phyloP scores from a whole-genome alignment of 2,329 filamentous ascomycete genomes.

The Monosporascus sp. region DNA sequence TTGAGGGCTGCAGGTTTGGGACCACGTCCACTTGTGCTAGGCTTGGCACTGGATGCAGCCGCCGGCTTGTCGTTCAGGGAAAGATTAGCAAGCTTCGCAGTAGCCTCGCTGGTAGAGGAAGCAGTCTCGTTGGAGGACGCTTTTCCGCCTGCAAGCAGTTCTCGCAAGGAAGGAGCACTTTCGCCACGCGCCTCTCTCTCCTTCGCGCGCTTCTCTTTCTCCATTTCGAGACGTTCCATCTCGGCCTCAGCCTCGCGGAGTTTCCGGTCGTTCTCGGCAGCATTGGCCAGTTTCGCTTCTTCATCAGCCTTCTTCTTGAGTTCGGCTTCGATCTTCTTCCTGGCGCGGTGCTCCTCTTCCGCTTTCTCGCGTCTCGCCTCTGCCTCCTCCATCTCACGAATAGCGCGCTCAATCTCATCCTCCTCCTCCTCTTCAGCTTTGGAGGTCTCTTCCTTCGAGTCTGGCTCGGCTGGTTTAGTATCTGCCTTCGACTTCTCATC shows the following conservation, averaged over 20 bases:
- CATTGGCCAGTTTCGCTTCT: constrained; percentile 38
- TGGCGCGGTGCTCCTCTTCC: constrained; percentile 37
- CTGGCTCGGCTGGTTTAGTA: constrained; percentile 23
- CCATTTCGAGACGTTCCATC: constrained; percentile 63
- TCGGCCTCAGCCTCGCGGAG: constrained; percentile 68
- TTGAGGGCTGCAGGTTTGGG: constrained; percentile 84
- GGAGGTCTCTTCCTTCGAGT: constrained; percentile 25
- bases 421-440: constrained; percentile 43
- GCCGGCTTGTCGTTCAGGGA: constrained; percentile 47
- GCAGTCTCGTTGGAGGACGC: constrained; percentile 30
- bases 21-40: constrained; percentile 49
- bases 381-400: constrained; percentile 57
- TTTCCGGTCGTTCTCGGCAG: constrained; percentile 57
- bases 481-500: constrained; percentile 22
- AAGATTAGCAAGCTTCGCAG: constrained; percentile 47
- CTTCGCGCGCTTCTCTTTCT: constrained; percentile 59
- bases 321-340: constrained; percentile 39
- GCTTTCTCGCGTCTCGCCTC: constrained; percentile 45
- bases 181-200: constrained; percentile 39
- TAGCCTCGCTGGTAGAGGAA: constrained; percentile 33
- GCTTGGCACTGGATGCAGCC: constrained; percentile 43
- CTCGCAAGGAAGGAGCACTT: constrained; percentile 37
- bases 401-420: constrained; percentile 55
- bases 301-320: constrained; percentile 37
- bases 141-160: constrained; percentile 42